Evolutionary conservation across 1,139 yeast species (phyloP).

Genomic region (Saccharomyces pastorianus): DNA sequence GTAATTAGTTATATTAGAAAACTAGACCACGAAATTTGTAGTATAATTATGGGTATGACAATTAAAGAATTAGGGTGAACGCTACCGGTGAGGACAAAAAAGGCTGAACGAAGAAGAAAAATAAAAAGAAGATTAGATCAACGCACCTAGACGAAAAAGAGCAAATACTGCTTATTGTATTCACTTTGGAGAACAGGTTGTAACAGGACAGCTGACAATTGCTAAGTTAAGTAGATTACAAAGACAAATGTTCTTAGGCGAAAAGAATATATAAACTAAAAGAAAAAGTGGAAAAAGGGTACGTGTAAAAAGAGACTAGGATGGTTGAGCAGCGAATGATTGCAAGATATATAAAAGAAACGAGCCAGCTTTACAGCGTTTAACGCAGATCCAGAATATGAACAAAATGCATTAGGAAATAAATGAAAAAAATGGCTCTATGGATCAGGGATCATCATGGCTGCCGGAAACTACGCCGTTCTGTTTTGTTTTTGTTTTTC

Average conservation of each 20-base stretch:
- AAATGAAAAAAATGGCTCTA: background rate
- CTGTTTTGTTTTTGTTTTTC: background rate
- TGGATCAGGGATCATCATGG: background rate
- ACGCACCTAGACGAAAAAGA: background rate
- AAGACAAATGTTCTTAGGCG: background rate
- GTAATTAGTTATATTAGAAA: background rate
- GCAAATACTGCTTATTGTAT: background rate
- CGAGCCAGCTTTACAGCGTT: background rate
- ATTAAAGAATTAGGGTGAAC: background rate
- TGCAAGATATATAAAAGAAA: background rate
- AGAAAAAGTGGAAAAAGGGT: background rate
- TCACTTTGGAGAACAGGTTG: background rate
- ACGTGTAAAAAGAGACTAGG: background rate
- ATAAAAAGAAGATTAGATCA: background rate
- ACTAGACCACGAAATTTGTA: background rate
- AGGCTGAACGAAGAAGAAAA: background rate
- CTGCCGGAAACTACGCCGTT: slow-evolving; percentile 1
- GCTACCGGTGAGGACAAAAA: background rate
- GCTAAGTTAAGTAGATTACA: background rate
- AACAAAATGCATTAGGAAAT: background rate
- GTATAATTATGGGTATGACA: background rate
- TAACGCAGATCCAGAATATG: background rate
- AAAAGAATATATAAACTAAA: background rate
- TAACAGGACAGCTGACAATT: background rate
- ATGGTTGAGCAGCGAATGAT: background rate